Conservation (phyloP, 2,329 filamentous ascomycete species). For the Berkeleyomyces basicola region DNA sequence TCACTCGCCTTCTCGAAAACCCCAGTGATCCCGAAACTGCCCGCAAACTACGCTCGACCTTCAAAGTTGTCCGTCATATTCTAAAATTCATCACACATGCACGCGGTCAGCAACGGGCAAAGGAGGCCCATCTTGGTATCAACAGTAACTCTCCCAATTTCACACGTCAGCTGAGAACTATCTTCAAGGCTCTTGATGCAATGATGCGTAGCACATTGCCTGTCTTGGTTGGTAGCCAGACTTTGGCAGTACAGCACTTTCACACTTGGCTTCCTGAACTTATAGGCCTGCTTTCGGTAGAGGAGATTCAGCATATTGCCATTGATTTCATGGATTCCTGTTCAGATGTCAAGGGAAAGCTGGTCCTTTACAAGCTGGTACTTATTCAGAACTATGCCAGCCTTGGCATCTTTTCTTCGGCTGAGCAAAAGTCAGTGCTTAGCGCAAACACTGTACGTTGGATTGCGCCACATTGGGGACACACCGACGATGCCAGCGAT, state of each 20-base stretch:
- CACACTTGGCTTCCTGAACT: conserved; percentile 96
- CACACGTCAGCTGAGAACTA: conserved; percentile 63
- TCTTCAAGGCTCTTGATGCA: conserved; percentile 77
- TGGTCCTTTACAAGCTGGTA: conserved; percentile 81
- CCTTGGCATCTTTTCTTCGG: conserved; percentile 63
- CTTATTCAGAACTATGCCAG: conserved; percentile 84
- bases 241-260: conserved; percentile 86
- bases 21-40: conserved; percentile 71
- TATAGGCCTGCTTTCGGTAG: conserved; percentile 53
- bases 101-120: conserved; percentile 68
- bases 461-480: conserved; percentile 89
- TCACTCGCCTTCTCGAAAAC: conserved; percentile 65
- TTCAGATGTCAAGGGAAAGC: conserved; percentile 69
- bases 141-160: conserved; percentile 58
- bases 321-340: conserved; percentile 92
- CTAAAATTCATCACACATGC: conserved; percentile 91
- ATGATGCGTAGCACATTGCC: conserved; percentile 81
- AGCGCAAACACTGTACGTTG: conserved; percentile 72
- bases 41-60: conserved; percentile 70
- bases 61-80: conserved; percentile 87
- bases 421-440: conserved; percentile 56
- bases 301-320: conserved; percentile 80
- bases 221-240: conserved; percentile 83
- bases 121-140: conserved; percentile 75
- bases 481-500: conserved; percentile 52